These are phyloP conservation scores for Phellinidium pouzarii DNA, from an alignment of 1,284 basidiomycete species.

Conservation along the genomic window DNA sequence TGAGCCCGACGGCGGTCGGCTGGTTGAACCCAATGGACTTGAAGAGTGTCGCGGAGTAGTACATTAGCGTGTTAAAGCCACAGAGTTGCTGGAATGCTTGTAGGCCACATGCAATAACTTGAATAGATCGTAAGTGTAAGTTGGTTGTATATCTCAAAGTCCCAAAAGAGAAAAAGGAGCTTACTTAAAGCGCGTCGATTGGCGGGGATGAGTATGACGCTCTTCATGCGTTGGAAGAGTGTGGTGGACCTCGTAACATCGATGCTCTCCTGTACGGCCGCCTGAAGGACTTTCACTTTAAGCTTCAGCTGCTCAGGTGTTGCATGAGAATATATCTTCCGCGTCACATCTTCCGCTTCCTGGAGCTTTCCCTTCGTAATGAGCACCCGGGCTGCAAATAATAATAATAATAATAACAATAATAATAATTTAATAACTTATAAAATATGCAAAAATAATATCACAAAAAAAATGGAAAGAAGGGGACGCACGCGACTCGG, in stretches of 20 bases:
- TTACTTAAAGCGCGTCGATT: constrained; percentile 68
- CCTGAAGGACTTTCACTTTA: constrained; percentile 59
- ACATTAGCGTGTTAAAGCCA: constrained; percentile 65
- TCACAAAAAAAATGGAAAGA: no score
- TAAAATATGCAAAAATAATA: no score
- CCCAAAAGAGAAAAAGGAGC: constrained; percentile 22
- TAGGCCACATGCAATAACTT: constrained; percentile 71
- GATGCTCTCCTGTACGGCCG: constrained; percentile 57
- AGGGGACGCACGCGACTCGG: constrained; percentile 82
- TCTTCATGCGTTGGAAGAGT: constrained; percentile 46
- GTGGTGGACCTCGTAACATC: constrained; percentile 58
- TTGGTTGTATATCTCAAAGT: background rate
- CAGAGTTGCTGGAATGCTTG: constrained; percentile 81
- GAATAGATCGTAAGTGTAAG: background rate
- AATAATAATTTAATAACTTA: no score
- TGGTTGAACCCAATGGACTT: constrained; percentile 76
- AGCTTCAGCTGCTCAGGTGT: constrained; percentile 56
- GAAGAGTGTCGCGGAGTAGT: constrained; percentile 76
- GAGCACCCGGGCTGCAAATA: constrained; percentile 59
- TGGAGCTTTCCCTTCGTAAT: constrained; percentile 47
- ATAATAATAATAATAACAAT: constrained; percentile 26
- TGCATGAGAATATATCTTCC: constrained; percentile 62
- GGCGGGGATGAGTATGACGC: constrained; percentile 48
- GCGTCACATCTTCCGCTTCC: constrained; percentile 46
- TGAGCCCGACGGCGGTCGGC: constrained; percentile 72